Evolutionary conservation across 2,329 filamentous ascomycete species (phyloP).

Genomic region (Ceratocystis diversiconidia): DNA sequence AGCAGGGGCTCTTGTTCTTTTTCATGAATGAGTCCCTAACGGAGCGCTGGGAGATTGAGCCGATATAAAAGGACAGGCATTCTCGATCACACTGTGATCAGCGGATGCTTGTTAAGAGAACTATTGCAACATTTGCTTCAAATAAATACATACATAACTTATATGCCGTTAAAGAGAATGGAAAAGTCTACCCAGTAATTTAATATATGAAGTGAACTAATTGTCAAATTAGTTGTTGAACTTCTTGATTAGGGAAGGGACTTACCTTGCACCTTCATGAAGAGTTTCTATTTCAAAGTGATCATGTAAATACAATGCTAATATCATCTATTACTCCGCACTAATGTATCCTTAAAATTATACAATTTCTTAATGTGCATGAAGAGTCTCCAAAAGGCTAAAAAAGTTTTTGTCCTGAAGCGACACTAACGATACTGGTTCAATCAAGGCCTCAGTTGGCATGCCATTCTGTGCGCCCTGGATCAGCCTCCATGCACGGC

Average conservation of each 20-base stretch:
- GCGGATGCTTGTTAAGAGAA: constrained; percentile 32
- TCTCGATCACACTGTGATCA: constrained; percentile 22
- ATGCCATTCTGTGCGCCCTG: constrained; percentile 28
- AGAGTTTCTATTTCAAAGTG: no score
- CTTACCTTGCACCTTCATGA: no score
- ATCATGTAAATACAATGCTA: no score
- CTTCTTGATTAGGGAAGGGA: no score
- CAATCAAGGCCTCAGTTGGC: constrained; percentile 36
- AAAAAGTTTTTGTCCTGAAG: constrained; percentile 24
- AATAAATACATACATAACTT: no score
- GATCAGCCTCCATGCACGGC: constrained; percentile 63
- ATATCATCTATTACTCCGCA: no score
- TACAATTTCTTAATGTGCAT: constrained; percentile 5
- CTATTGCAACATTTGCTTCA: constrained; percentile 25
- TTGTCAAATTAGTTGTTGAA: no score
- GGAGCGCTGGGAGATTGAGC: constrained; percentile 53
- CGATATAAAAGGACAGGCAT: constrained; percentile 14
- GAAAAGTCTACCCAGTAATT: no score
- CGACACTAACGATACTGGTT: constrained; percentile 32
- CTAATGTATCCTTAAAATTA: no score
- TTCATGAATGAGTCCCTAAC: constrained; percentile 50
- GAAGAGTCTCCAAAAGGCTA: constrained; percentile 8
- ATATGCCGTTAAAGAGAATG: no score
- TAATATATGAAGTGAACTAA: no score
- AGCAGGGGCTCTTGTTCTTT: constrained; percentile 43